Base-by-base conservation (phyloP, 805 yeast species). In the Ogataea ramenticola region DNA sequence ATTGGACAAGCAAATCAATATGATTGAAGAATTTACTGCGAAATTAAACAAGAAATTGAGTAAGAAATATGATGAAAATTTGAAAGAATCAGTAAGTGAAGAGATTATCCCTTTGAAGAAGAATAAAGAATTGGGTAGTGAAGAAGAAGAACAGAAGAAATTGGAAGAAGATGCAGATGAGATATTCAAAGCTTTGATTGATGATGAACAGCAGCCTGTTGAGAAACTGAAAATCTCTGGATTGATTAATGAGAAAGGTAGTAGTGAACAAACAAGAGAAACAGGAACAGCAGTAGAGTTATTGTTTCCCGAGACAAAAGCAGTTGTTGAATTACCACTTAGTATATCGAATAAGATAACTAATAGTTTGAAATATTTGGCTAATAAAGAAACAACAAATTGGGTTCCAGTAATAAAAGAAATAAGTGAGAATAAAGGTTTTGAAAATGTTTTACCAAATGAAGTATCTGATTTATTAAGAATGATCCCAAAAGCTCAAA, bases 371-470 rank as follows among this genome's bases (percentile, higher is more conserved):
- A 67, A 64, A 41, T 65, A 59, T 48, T 62, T 76, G 31, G 64
- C 69, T 0, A 59, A 66, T 19, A 56, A 62, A 40, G 61, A 65
- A 19, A 52, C 61, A 27, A 74, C 71, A 43, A 66, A 75, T 50
- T 77, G 81, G 81, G 54, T 54, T 1, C 60, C 75, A 37, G 75
- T 74, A 12, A 52, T 77, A 11, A 60, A 65, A 14, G 58, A 70
- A 27, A 48, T 56, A 7, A 43, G 57, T 16, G 46, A 48, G 2
- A 55, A 59, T 4, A 67, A 66, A 1, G 78, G 77, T 0, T 60
- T 74, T 22, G 34, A 36, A 9, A 67, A 52, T 6, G 39, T 72
- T 14, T 41, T 60, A 0, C 45, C 60, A 9, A 43, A 46, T 19
- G 78, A 70, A 20, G 64, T 68, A 1, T 55, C 64, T 19, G 48